Evolutionary conservation across 148 eudicot species (phyloP).

Genomic region (Fagopyrum tataricum): DNA sequence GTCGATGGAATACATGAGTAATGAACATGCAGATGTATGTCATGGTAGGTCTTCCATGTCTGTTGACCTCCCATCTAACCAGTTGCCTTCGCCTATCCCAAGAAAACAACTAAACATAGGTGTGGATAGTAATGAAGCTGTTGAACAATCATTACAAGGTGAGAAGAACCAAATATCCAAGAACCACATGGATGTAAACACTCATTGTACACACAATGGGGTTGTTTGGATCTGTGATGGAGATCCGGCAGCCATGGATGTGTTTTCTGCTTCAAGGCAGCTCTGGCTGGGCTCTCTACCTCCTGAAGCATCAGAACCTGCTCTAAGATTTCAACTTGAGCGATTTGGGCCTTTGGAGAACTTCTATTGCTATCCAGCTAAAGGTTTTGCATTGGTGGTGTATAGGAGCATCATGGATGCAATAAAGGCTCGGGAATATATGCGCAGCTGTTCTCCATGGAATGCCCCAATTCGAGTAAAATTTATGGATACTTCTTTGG

Average conservation of each 20-base stretch:
- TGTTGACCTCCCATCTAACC: slow-evolving; percentile 41
- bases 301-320: slow-evolving; percentile 74
- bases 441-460: slow-evolving; percentile 76
- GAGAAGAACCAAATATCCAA: slow-evolving; percentile 42
- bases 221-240: slow-evolving; percentile 70
- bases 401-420: slow-evolving; percentile 82
- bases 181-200: slow-evolving; percentile 24
- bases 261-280: slow-evolving; percentile 76
- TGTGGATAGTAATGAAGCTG: slow-evolving; percentile 34
- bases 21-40: slow-evolving; percentile 44
- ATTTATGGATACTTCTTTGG: slow-evolving; percentile 79
- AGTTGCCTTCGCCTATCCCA: slow-evolving; percentile 42
- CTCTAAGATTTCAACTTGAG: slow-evolving; percentile 68
- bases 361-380: slow-evolving; percentile 43
- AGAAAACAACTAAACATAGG: slow-evolving; percentile 46
- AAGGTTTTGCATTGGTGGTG: slow-evolving; percentile 65
- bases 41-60: slow-evolving; percentile 52
- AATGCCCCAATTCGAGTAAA: slow-evolving; percentile 67
- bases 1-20: slow-evolving; percentile 41
- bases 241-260: slow-evolving; percentile 75
- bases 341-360: slow-evolving; percentile 77
- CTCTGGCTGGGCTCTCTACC: slow-evolving; percentile 88
- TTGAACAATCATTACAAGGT: slow-evolving; percentile 28
- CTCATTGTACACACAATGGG: slow-evolving; percentile 32
- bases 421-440: slow-evolving; percentile 65